Evolutionary conservation across 129 eudicot species (phyloP).

Genomic region (Flaveria robusta): DNA sequence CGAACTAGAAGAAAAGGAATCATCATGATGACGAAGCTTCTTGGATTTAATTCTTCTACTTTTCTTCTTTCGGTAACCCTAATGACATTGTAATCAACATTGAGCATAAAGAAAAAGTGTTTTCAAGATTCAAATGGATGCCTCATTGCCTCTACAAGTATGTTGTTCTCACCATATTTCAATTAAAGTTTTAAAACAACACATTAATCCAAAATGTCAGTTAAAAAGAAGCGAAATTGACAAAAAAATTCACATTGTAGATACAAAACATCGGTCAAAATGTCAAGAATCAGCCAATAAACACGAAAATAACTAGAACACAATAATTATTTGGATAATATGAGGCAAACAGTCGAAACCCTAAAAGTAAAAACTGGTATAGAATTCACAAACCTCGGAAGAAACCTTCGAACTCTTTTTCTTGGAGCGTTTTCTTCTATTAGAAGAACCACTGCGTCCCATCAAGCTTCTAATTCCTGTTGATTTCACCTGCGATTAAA

Average conservation of each 20-base stretch:
- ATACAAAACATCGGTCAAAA: not conserved
- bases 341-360: slow-evolving; percentile 39
- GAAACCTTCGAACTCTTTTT: slow-evolving; percentile 18
- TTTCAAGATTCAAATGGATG: too few relatives aligned
- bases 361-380: slow-evolving; percentile 35
- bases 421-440: slow-evolving; percentile 28
- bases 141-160: too few relatives aligned
- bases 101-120: not conserved
- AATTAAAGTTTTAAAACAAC: not conserved
- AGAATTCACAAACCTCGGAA: not conserved
- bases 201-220: not conserved
- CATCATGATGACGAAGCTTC: slow-evolving; percentile 36
- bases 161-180: not conserved
- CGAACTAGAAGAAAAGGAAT: slow-evolving; percentile 16
- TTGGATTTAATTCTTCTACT: slow-evolving; percentile 56
- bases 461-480: slow-evolving; percentile 28
- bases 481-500: slow-evolving; percentile 39
- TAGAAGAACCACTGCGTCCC: slow-evolving; percentile 54
- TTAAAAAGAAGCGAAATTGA: too few relatives aligned
- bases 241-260: too few relatives aligned
- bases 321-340: slow-evolving; percentile 12
- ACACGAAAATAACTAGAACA: not conserved
- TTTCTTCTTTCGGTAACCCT: slow-evolving; percentile 53
- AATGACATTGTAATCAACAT: slow-evolving; percentile 15
- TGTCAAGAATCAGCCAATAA: not conserved